These are phyloP conservation scores for Rosa lucieae DNA, from an alignment of 306 rosid genomes.

Conservation along the genomic window DNA sequence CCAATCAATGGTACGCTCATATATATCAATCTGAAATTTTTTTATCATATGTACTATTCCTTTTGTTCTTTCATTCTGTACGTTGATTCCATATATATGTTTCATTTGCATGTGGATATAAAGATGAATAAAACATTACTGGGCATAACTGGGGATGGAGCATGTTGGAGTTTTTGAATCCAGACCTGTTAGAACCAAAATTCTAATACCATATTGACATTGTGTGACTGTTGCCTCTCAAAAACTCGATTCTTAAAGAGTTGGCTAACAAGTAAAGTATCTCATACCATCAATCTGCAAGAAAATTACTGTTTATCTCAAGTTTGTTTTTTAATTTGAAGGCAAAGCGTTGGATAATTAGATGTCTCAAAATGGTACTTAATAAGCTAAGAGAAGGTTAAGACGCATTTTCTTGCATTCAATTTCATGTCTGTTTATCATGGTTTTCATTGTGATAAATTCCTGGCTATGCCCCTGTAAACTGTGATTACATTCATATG, in stretches of 20 bases:
- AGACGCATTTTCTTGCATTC: neutral
- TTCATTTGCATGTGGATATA: neutral
- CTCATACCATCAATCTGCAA: neutral
- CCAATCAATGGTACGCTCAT: slow-evolving; percentile 4
- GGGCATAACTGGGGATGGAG: neutral
- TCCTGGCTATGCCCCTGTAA: neutral
- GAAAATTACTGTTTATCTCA: no score
- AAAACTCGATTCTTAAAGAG: no score
- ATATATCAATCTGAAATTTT: neutral
- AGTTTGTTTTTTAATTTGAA: neutral
- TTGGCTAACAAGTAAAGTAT: no score
- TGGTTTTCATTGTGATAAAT: neutral
- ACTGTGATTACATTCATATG: neutral
- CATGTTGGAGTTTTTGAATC: neutral
- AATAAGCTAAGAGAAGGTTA: neutral
- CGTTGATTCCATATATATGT: neutral
- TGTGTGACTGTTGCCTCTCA: no score
- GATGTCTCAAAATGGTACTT: neutral
- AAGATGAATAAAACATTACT: neutral
- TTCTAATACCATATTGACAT: neutral
- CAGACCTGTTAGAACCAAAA: neutral
- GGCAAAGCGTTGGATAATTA: neutral
- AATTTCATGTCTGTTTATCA: no score
- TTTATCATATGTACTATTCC: neutral
- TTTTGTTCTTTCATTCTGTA: neutral